These are phyloP conservation scores for Hammondia hammondi DNA, from an alignment of 169 alveolate genomes.

Conservation along the genomic window DNA sequence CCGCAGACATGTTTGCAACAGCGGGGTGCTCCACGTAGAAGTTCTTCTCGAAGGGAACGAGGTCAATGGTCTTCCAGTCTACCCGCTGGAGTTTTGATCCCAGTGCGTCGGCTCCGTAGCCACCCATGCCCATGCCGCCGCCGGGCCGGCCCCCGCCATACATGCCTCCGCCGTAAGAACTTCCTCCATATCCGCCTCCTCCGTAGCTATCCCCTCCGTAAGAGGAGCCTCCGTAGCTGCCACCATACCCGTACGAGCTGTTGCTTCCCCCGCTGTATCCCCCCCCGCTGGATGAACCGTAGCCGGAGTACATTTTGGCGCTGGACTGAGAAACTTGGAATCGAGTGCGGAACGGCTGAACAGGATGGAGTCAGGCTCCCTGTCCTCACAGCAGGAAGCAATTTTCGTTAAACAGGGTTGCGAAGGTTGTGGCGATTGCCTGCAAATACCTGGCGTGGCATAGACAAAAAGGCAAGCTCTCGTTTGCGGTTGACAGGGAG, in stretches of 20 bases:
- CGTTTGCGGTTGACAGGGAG: neutral
- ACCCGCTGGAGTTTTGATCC: slow-evolving; percentile 59
- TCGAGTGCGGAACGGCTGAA: neutral
- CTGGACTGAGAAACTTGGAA: neutral
- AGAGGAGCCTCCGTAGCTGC: neutral
- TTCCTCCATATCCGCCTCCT: slow-evolving; percentile 40
- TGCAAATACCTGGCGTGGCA: too few species aligned
- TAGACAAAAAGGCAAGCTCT: neutral
- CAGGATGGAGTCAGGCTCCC: too few species aligned
- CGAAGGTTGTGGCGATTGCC: too few species aligned
- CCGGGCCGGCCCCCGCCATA: slow-evolving; percentile 44
- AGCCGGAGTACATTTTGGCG: slow-evolving; percentile 32
- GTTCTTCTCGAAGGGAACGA: slow-evolving; percentile 92
- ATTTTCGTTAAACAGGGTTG: too few species aligned
- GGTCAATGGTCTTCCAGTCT: slow-evolving; percentile 86
- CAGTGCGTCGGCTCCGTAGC: slow-evolving; percentile 22
- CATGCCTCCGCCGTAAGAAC: slow-evolving; percentile 51
- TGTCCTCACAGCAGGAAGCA: too few species aligned
- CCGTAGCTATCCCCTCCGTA: neutral
- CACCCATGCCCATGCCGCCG: slow-evolving; percentile 31
- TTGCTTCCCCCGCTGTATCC: neutral
- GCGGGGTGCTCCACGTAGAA: slow-evolving; percentile 92
- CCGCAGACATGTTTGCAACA: slow-evolving; percentile 82
- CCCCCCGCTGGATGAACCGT: slow-evolving; percentile 48
- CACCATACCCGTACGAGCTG: slow-evolving; percentile 46